Conservation (phyloP, 176 grass and related monocot species). For the Hsuehochloa calcarea region DNA sequence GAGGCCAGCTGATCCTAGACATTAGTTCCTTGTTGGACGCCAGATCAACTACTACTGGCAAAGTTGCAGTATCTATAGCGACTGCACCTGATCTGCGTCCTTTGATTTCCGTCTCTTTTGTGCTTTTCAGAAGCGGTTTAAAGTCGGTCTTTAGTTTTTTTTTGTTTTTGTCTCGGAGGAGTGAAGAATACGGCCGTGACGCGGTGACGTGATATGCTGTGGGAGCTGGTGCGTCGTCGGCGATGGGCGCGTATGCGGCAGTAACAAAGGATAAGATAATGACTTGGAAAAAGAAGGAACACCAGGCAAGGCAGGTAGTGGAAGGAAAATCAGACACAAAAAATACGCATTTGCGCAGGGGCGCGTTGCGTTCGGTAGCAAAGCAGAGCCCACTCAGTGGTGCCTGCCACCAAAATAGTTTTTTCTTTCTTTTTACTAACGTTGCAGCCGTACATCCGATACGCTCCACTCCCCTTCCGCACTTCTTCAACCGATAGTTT, state of each 20-base stretch:
- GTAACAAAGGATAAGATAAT: neutral
- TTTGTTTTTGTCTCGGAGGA: neutral
- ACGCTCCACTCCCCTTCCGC: too few relatives aligned
- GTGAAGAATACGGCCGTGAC: slow-evolving; percentile 15
- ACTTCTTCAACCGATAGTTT: too few relatives aligned
- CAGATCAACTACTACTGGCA: too few relatives aligned
- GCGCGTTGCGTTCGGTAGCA: neutral
- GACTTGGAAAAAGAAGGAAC: neutral
- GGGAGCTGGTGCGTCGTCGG: neutral
- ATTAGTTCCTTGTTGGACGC: too few relatives aligned
- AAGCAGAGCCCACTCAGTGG: neutral
- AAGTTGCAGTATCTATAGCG: too few relatives aligned
- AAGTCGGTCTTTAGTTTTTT: neutral
- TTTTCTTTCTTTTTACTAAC: too few relatives aligned
- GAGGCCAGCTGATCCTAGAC: too few relatives aligned
- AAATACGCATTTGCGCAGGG: neutral
- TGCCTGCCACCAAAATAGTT: neutral
- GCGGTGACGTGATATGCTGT: neutral
- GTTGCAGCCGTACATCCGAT: too few relatives aligned
- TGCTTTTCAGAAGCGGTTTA: neutral
- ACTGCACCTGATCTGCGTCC: too few relatives aligned
- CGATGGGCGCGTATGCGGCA: slow-evolving; percentile 26
- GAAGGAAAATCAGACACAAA: neutral
- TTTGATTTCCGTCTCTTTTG: neutral
- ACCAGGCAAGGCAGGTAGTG: neutral